A percentile compares a stretch with the other conserved stretches of the same genome.
Evolutionary conservation across 1,139 yeast species (phyloP).

Genomic region (Hansenula lynferdii): DNA sequence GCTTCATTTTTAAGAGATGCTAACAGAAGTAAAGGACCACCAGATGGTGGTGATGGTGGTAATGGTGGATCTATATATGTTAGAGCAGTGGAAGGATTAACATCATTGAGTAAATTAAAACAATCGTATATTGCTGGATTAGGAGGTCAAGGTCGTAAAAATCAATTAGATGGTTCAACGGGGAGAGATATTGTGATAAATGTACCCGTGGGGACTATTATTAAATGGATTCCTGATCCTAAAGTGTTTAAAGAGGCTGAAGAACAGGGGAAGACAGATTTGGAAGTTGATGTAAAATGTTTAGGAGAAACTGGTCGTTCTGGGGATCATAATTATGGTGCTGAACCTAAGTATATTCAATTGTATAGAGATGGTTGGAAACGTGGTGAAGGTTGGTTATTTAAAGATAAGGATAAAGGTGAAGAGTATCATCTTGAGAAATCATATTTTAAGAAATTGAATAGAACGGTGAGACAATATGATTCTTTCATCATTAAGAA

Average conservation of each 20-base stretch:
- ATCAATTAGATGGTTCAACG: conserved; percentile 76
- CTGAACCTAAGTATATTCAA: conserved; percentile 42
- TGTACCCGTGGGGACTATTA: conserved; percentile 88
- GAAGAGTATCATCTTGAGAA: conserved; percentile 62
- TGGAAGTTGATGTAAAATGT: conserved; percentile 23
- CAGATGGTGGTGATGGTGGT: conserved; percentile 99
- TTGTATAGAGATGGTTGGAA: conserved; percentile 52
- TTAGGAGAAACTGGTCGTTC: not conserved
- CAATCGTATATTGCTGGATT: conserved; percentile 64
- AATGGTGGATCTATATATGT: conserved; percentile 84
- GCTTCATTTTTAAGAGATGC: conserved; percentile 87
- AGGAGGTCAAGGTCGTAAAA: conserved; percentile 68
- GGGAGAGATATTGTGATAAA: conserved; percentile 78
- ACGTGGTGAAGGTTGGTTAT: conserved; percentile 85
- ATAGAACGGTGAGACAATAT: conserved; percentile 55
- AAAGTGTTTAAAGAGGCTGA: conserved; percentile 31
- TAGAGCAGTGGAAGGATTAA: conserved; percentile 68
- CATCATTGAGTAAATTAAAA: conserved; percentile 65
- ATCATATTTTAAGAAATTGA: conserved; percentile 61
- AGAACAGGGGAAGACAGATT: conserved; percentile 6
- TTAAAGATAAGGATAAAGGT: conserved; percentile 58
- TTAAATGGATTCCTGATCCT: conserved; percentile 86
- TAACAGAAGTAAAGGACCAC: conserved; percentile 82
- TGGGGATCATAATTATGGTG: conserved; percentile 19
- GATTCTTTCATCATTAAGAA: conserved; percentile 58